These are phyloP conservation scores for Mucor saturninus DNA, from an alignment of 371 early-diverging fungal genomes.

Conservation along the genomic window DNA sequence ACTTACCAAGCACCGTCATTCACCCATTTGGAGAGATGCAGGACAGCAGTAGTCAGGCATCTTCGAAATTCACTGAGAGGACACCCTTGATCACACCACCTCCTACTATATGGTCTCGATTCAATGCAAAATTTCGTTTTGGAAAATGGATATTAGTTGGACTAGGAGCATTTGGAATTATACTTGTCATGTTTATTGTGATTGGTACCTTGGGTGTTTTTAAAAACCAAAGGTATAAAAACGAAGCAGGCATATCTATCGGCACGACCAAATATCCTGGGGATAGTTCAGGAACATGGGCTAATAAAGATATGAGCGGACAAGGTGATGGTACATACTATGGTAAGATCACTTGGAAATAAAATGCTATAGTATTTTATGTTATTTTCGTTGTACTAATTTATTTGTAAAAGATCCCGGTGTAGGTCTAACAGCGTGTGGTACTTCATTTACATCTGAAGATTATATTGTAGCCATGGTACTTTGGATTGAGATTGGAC, in stretches of 20 bases:
- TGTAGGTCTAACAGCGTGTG: slow-evolving; percentile 48
- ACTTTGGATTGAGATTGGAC: slow-evolving; percentile 1
- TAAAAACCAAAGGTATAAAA: slow-evolving; percentile 36
- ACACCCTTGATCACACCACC: slow-evolving; percentile 30
- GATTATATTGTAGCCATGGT: slow-evolving; percentile 51
- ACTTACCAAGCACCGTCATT: neutral
- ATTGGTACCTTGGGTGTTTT: slow-evolving; percentile 43
- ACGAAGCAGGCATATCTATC: slow-evolving; percentile 34
- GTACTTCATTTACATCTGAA: slow-evolving; percentile 41
- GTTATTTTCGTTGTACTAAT: neutral
- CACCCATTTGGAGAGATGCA: slow-evolving; percentile 24
- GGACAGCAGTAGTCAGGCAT: slow-evolving; percentile 17
- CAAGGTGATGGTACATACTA: slow-evolving; percentile 56
- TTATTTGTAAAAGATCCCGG: neutral
- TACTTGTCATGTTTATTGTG: slow-evolving; percentile 42
- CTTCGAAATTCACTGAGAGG: slow-evolving; percentile 21
- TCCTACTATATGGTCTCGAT: slow-evolving; percentile 45
- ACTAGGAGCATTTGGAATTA: slow-evolving; percentile 27
- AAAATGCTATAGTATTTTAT: neutral
- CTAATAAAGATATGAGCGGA: slow-evolving; percentile 33
- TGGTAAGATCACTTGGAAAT: slow-evolving; percentile 22
- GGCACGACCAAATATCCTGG: slow-evolving; percentile 46
- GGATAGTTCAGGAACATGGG: slow-evolving; percentile 44
- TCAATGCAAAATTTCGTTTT: slow-evolving; percentile 35
- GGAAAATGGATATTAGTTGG: slow-evolving; percentile 36